phyloP scores from a whole-genome alignment of 2,329 filamentous ascomycete genomes.

The Scolecobasidium constrictum region DNA sequence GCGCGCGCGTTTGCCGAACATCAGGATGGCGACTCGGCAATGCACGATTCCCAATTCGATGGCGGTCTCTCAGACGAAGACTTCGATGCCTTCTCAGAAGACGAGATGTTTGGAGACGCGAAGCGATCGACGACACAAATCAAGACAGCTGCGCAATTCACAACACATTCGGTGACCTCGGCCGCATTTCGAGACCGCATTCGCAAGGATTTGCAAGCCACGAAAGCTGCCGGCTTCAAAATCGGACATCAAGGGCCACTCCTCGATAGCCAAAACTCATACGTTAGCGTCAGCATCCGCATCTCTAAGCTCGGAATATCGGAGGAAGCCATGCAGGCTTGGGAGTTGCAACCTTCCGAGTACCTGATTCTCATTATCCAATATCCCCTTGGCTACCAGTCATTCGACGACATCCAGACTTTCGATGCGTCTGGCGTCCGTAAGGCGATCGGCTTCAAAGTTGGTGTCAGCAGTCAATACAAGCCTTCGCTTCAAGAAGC shows the following conservation, averaged over 20 bases:
- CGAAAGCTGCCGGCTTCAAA: conserved; percentile 57
- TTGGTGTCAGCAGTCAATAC: conserved; percentile 59
- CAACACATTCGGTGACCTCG: background rate
- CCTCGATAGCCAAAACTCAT: conserved; percentile 36
- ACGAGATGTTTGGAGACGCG: conserved; percentile 10
- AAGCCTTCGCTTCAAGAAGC: conserved; percentile 55
- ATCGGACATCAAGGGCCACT: conserved; percentile 47
- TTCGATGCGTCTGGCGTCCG: conserved; percentile 26
- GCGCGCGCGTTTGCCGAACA: conserved; percentile 25
- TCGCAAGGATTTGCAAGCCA: conserved; percentile 48
- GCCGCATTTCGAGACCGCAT: conserved; percentile 22
- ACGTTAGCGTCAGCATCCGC: conserved; percentile 58
- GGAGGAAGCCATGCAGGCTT: conserved; percentile 64
- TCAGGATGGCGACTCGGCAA: conserved; percentile 14
- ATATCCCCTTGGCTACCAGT: conserved; percentile 51
- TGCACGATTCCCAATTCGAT: conserved; percentile 10
- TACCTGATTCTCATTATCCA: conserved; percentile 66
- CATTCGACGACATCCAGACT: conserved; percentile 42
- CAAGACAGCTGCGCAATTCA: background rate
- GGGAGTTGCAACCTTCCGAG: conserved; percentile 55
- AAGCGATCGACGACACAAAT: background rate
- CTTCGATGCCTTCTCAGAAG: conserved; percentile 14
- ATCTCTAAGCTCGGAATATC: conserved; percentile 62
- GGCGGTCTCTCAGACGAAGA: conserved; percentile 25
- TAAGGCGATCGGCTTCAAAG: conserved; percentile 44